Conservation (phyloP, 1,284 basidiomycete species). For the Ceratobasidium sp. region DNA sequence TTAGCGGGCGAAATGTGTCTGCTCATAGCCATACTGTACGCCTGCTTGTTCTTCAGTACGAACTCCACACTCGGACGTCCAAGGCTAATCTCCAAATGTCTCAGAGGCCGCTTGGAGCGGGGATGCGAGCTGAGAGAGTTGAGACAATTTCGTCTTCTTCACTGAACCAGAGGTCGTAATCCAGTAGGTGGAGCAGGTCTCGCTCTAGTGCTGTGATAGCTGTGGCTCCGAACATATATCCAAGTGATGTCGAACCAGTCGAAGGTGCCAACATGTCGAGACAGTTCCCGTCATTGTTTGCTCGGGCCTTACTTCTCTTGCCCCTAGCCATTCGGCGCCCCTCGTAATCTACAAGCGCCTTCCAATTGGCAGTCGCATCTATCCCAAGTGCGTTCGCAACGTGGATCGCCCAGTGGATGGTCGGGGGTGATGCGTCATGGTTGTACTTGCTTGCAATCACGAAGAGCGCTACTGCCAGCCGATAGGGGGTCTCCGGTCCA, state of each 20-base stretch:
- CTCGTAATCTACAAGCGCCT: not conserved
- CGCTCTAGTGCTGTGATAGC: conserved; percentile 1
- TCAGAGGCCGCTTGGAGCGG: not conserved
- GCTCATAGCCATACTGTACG: not conserved
- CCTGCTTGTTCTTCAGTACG: not conserved
- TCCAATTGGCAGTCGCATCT: not conserved
- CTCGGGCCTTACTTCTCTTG: not conserved
- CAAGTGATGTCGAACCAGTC: not conserved
- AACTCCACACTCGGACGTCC: not conserved
- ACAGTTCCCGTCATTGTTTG: not conserved
- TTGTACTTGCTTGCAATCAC: conserved; percentile 12
- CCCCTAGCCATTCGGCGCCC: not conserved
- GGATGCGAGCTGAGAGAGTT: conserved; percentile 2
- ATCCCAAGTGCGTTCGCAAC: not conserved
- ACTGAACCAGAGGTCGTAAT: not conserved
- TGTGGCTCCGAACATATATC: conserved; percentile 8
- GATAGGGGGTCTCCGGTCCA: conserved; percentile 14
- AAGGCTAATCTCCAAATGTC: not conserved
- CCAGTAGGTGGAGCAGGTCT: conserved; percentile 11
- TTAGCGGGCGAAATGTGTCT: not conserved
- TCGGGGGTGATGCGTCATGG: not conserved
- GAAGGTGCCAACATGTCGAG: not conserved
- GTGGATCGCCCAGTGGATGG: not conserved
- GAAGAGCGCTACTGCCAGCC: conserved; percentile 13
- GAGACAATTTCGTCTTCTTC: conserved; percentile 6